Evolutionary conservation across 164 flowering plant genomes (phyloP), one percentile per base, ranked within the genome.

Genomic region (Umbilicus rupestris): DNA sequence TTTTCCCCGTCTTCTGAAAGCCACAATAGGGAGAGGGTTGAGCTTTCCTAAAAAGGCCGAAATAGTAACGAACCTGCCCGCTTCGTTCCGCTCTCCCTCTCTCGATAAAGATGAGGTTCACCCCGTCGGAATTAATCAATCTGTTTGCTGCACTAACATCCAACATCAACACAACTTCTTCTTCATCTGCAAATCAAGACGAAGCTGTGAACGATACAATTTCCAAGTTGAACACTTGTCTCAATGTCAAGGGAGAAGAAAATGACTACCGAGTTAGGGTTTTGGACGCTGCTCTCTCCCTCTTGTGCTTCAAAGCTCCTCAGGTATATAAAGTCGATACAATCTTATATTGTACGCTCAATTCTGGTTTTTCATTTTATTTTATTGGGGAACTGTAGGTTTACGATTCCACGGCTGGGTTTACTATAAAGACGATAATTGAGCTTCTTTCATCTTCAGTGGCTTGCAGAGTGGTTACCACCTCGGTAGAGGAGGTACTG

Each of bases 231-330:
- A 55, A 55, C 19, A 26, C 16, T 26, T 55, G 29, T 3, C 60
- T 55, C 60, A 55, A 55, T 55, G 19, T 16, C 60, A 28, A 55
- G 14, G 19, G 14, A 52, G 12, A 73, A 31, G 57, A 64, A 33
- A 73, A 71, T 7, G 41, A 64, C 30, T 73, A 86, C 68, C 69
- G 81, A 68, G 77, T 80, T 82, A 74, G 78, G 78, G 77, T 88
- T 79, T 76, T 88, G 77, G 87, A 86, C 72, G 71, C 92, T 14
- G 89, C 87, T 5, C 82, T 90, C 12, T 86, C 94, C 19, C 78
- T 83, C 67, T 76, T 88, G 84, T 76, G 89, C 78, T 85, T 84
- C 85, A 80, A 74, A 35, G 78, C 86, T 19, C 84, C 94, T 1
- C 81, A 83, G 78, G 88, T 83, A 42, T 20, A 69, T 69, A 8